Base-by-base conservation (phyloP, 139 green algal species). In the Chlorella sorokiniana region DNA sequence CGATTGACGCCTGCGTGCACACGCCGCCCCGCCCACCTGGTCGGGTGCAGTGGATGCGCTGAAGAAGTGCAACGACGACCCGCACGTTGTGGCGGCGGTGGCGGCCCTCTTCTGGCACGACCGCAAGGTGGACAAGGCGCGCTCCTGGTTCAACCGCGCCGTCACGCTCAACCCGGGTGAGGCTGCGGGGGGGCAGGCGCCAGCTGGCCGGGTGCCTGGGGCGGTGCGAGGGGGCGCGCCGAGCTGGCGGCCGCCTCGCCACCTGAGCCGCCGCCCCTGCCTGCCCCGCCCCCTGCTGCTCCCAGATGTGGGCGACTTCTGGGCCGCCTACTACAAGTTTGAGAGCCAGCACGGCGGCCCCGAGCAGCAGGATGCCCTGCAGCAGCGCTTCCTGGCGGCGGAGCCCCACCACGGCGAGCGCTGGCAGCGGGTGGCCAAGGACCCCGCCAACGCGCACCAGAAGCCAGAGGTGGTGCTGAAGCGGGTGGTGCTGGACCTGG, bases 81-180 rank as follows among this genome's bases (percentile, higher is more conserved):
- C 95, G 11, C 59, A 90, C 69, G 88, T 98, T 22, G 91, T 95
- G 45, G 93, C 91, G 6, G 94, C 95, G 51, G 92, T 98, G 10
- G 96, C 96, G 18, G 81, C 91, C 74, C 93, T 99, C 73, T 99
- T 99, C 85, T 95, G 91, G 91, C 71, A 86, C 5, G 95, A 99
- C 87, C 85, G 94, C 37, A 99, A 99, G 86, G 85, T 97, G 11
- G 94, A 97, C 83, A 98, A 98, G 87, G 95, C 94, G 29, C 86
- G 95, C 40, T 91, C 38, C 64, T 98, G 95, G 95, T 95, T 97
- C 85, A 93, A 94, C 65, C 86, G 95, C 25, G 89, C 92, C 14
- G 90, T 97, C n/a, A 94, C 91, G 7, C 85, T 98, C 38, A 86
- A 95, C 42, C 93, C 94, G 5, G 94, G 73, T 69, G 38, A 22